phyloP scores from a whole-genome alignment of 495 filamentous ascomycete genomes.

The Friedmanniomyces simplex region DNA sequence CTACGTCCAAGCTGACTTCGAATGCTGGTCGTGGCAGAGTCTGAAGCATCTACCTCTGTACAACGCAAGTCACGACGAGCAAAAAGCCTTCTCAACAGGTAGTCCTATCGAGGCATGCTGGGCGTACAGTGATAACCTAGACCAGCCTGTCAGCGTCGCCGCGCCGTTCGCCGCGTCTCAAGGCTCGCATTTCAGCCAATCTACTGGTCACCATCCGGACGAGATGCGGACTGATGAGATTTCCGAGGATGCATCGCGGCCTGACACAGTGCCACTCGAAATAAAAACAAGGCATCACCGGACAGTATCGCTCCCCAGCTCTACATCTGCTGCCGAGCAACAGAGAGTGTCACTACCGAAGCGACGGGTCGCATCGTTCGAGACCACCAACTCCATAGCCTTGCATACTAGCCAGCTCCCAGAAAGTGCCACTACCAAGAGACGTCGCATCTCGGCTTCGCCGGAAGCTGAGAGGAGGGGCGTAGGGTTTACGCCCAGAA shows the following conservation, averaged over 20 bases:
- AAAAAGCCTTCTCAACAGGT: constrained; percentile 29
- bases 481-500: constrained; percentile 22
- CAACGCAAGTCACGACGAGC: constrained; percentile 25
- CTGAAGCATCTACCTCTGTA: constrained; percentile 8
- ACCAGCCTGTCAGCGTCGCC: constrained; percentile 36
- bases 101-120: constrained; percentile 45
- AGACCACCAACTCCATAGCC: constrained; percentile 1
- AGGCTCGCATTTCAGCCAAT: constrained; percentile 19
- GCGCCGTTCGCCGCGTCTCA: constrained; percentile 33
- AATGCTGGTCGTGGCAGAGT: constrained; percentile 49
- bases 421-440: not conserved
- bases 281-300: constrained; percentile 18
- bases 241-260: not conserved
- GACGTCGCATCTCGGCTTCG: constrained; percentile 20
- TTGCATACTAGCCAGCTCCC: not conserved
- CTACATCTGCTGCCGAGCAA: constrained; percentile 13
- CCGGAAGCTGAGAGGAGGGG: constrained; percentile 18
- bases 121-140: constrained; percentile 43
- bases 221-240: not conserved
- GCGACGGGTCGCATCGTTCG: constrained; percentile 32
- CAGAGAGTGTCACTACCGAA: constrained; percentile 28
- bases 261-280: not conserved
- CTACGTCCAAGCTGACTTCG: constrained; percentile 45
- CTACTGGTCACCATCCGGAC: not conserved
- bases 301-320: constrained; percentile 40